These are phyloP conservation scores for Rosa lucieae DNA, from an alignment of 306 rosid species.

Conservation along the genomic window DNA sequence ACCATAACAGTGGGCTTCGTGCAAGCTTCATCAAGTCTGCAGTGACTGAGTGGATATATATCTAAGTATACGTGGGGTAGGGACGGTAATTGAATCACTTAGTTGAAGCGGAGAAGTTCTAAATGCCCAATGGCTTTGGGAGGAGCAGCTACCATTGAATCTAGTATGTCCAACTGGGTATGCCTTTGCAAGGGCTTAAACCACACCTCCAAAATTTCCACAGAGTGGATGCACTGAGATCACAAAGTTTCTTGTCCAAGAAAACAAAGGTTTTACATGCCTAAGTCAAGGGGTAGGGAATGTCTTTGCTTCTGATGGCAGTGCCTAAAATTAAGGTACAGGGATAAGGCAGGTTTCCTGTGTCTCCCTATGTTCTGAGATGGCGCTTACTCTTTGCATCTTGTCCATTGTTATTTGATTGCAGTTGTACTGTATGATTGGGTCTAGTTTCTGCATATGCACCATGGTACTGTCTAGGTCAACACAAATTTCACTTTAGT, in stretches of 20 bases:
- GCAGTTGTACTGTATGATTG: neutral
- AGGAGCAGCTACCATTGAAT: neutral
- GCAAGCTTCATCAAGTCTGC: too few species aligned
- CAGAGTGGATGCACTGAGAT: neutral
- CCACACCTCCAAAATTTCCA: neutral
- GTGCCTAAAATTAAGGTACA: neutral
- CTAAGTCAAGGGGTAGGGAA: neutral
- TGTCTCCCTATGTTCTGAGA: neutral
- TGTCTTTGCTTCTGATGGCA: neutral
- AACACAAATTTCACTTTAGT: neutral
- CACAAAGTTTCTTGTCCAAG: neutral
- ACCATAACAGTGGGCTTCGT: neutral
- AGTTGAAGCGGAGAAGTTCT: neutral
- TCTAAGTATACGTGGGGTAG: neutral
- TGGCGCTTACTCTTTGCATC: neutral
- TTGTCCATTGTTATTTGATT: neutral
- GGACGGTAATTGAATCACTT: neutral
- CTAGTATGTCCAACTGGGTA: neutral
- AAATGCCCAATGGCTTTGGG: neutral
- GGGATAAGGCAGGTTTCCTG: neutral
- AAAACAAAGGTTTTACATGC: neutral
- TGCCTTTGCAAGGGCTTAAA: neutral
- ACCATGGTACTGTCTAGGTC: neutral
- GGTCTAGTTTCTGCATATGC: neutral
- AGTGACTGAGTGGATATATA: too few species aligned